Evolutionary conservation across 148 eudicot genomes (phyloP), one percentile per base, ranked within the genome.

Genomic region (Rhododendron ovatum): DNA sequence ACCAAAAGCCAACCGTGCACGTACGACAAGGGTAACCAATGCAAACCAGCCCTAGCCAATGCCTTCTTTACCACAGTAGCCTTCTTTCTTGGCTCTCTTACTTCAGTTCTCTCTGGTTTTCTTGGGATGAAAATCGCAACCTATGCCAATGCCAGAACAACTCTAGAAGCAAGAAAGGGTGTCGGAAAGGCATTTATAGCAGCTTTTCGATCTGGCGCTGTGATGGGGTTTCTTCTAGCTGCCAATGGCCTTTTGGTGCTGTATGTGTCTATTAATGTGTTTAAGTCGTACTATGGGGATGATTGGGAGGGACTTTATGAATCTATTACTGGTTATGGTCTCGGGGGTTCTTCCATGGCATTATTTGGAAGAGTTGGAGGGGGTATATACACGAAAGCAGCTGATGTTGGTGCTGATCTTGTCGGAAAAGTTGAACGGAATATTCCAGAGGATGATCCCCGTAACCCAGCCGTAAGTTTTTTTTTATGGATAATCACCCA

Each of bases 161-260:
- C 86, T 76, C 20, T 84, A 51, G 86, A 84, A 74, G 86, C 86
- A 84, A 74, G 86, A 15, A 84, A 84, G 48, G 86, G 86, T 8
- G 86, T 76, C 1, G 86, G 81, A 63, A 84, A 51, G 24, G 86
- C 86, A 51, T 84, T 84, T 84, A 76, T 50, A 50, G n/a, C 71
- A 12, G 86, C 86, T 33, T 84, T 84, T 55, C 80, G 86, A 8
- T 76, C 80, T 37, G 86, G 86, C 55, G 86, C 86, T 5, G 81
- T 84, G 69, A 84, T 84, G 86, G 86, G 86, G n/a, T 84, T 84
- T 5, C 86, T 84, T 53, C 71, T 84, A 28, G 71, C 86, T 84
- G 81, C 86, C 69, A 84, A 84, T 84, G 86, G 86, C 86, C 86
- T 84, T 37, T 76, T 84, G 73, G 86, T 84, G 33, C 63, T 84